Evolutionary conservation across 2,329 filamentous ascomycete genomes (phyloP), one percentile per base, ranked within the genome.

Genomic region (Xylariales sp.): DNA sequence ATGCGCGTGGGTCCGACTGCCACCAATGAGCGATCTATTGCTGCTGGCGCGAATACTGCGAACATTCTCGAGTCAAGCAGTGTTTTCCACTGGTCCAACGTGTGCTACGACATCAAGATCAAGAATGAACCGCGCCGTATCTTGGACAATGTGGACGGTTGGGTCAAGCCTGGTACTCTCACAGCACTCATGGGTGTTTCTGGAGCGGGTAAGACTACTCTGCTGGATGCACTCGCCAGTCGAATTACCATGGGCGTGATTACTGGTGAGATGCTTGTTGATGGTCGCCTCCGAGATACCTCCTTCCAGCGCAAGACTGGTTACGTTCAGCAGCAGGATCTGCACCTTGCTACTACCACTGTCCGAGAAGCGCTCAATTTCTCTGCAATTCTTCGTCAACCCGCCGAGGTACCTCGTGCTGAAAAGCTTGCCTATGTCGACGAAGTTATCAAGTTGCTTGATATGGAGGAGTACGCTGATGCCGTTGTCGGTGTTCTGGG

Each of bases 371-470:
- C 89, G 7, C 73, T 97, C 23, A 79, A 79, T 52, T 96, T 96
- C 63, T 89, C 83, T 53, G 90, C 90, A 16, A 59, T 91, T 6
- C 81, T 96, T 28, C 85, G 90, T 44, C 90, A 95, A 54, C 88
- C 90, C 1, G 79, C 78, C 33, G 70, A 83, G 37, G 75, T 87
- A n/a, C 70, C 85, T 3, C 74, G 72, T 10, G 65, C 76, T 17
- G 89, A 95, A 56, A 95, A 95, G 68, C 63, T 91, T 5, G 84
- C 79, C 4, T 95, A 95, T 47, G 89, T 95, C 15, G 83, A 93
- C 33, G 85, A 95, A 56, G 86, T 95, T 8, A 95, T 97, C 57
- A 87, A 85, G 63, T 76, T 96, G 16, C 70, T 96, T 17, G 88
- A 93, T 32, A 95, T 96, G 88, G 75, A 88, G 47, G 78, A 87